Conservation (phyloP, 306 rosid species). For the Sicyos baderoa region DNA sequence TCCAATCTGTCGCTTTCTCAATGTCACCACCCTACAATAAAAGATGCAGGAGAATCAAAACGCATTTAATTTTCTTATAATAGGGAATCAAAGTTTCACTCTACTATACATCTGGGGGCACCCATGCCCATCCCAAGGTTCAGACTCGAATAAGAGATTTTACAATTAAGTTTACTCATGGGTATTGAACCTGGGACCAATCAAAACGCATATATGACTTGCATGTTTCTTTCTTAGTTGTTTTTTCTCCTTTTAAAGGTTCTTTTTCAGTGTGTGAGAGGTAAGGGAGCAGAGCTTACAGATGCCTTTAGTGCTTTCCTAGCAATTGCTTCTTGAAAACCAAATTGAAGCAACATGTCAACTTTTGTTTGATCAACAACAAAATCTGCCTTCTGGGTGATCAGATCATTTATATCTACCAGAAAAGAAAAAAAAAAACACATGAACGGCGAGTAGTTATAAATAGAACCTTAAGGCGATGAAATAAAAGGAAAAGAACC, state of each 20-base stretch:
- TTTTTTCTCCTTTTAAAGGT: not conserved
- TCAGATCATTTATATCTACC: constrained; percentile 66
- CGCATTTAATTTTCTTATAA: too few relatives aligned
- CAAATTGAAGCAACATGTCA: constrained; percentile 77
- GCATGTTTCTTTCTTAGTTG: constrained; percentile 7
- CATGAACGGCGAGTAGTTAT: not conserved
- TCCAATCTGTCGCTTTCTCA: constrained; percentile 99
- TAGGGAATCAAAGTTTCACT: too few relatives aligned
- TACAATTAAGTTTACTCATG: too few relatives aligned
- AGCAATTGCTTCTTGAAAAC: constrained; percentile 79
- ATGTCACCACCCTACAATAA: constrained; percentile 67
- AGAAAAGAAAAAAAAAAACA: not conserved
- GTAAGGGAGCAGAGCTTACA: constrained; percentile 30
- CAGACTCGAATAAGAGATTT: too few relatives aligned
- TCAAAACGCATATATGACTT: not conserved
- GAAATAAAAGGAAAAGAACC: not conserved
- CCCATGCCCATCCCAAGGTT: too few relatives aligned
- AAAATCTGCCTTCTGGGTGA: constrained; percentile 39
- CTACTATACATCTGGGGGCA: too few relatives aligned
- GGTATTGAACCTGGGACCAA: too few relatives aligned
- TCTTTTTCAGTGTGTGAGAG: not conserved
- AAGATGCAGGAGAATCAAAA: not conserved
- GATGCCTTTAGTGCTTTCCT: constrained; percentile 76
- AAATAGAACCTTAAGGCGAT: constrained; percentile 1
- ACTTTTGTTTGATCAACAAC: constrained; percentile 68